These are phyloP conservation scores for Microstroma glucosiphilum DNA, from an alignment of 1,284 basidiomycete genomes.

Conservation along the genomic window DNA sequence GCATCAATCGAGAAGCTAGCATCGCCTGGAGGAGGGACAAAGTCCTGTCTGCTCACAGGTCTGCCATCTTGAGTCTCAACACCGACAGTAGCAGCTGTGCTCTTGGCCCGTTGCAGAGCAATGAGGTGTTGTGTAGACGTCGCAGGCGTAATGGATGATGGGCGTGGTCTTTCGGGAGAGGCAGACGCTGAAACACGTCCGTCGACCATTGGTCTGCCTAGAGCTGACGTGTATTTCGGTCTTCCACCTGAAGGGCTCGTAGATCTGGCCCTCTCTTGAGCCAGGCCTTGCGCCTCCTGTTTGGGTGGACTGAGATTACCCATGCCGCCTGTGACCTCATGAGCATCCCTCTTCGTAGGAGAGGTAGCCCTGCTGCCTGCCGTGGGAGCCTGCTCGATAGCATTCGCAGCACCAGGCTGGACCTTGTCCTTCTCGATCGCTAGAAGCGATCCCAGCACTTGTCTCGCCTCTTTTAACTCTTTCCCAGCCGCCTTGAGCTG, in stretches of 20 bases:
- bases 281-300: conserved; percentile 5
- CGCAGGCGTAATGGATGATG: not conserved
- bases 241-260: conserved; percentile 27
- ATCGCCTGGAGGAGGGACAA: too few species aligned
- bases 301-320: conserved; percentile 15
- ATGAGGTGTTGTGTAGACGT: too few species aligned
- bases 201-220: conserved; percentile 29
- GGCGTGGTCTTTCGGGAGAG: not conserved
- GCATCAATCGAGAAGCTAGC: too few species aligned
- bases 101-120: too few species aligned
- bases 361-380: not conserved
- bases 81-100: too few species aligned
- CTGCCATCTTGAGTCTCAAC: too few species aligned
- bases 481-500: conserved; percentile 37
- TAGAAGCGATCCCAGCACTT: conserved; percentile 24
- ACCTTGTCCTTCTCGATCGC: not conserved
- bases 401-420: not conserved
- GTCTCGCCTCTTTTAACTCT: conserved; percentile 34
- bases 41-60: too few species aligned
- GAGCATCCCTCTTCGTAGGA: not conserved
- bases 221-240: conserved; percentile 30
- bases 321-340: conserved; percentile 11
- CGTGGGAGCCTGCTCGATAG: not conserved
- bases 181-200: conserved; percentile 21
- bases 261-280: conserved; percentile 15